Conservation (phyloP, 2,329 filamentous ascomycete species). For the Fusarium goolgardi region DNA sequence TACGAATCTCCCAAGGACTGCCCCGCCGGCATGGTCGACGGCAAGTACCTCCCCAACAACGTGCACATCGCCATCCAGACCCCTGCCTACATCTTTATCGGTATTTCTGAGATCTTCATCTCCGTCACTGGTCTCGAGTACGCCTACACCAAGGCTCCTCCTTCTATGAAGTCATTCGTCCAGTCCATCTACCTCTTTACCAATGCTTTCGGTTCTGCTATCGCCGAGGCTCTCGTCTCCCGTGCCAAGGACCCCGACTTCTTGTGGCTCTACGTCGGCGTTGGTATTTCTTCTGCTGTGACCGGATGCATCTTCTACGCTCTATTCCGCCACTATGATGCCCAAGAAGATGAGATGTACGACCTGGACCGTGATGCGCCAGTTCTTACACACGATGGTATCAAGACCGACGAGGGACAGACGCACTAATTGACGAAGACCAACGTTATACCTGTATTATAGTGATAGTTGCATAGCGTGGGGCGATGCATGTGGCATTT, state of each 20-base stretch:
- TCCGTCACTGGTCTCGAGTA: conserved; percentile 78
- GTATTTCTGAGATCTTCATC: conserved; percentile 70
- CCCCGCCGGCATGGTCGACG: conserved; percentile 48
- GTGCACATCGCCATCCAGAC: conserved; percentile 67
- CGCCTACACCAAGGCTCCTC: conserved; percentile 78
- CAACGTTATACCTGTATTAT: background rate
- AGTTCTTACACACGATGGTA: conserved; percentile 29
- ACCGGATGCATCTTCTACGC: conserved; percentile 65
- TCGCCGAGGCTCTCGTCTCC: conserved; percentile 72
- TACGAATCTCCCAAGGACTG: conserved; percentile 59
- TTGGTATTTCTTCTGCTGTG: conserved; percentile 61
- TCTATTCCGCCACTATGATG: conserved; percentile 55
- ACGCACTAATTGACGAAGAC: background rate
- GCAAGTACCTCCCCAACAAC: conserved; percentile 53
- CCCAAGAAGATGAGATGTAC: conserved; percentile 54
- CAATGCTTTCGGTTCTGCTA: conserved; percentile 66
- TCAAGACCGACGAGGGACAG: background rate
- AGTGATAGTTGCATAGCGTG: conserved; percentile 2
- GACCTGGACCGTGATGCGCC: conserved; percentile 54
- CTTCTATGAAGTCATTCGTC: conserved; percentile 73
- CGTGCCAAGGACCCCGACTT: conserved; percentile 71
- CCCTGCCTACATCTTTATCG: conserved; percentile 68
- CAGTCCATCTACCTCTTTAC: conserved; percentile 70
- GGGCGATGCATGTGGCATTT: background rate
- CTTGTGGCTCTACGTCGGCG: conserved; percentile 72